phyloP scores from a whole-genome alignment of 495 filamentous ascomycete genomes.

The Trichoderma orchidacearum region DNA sequence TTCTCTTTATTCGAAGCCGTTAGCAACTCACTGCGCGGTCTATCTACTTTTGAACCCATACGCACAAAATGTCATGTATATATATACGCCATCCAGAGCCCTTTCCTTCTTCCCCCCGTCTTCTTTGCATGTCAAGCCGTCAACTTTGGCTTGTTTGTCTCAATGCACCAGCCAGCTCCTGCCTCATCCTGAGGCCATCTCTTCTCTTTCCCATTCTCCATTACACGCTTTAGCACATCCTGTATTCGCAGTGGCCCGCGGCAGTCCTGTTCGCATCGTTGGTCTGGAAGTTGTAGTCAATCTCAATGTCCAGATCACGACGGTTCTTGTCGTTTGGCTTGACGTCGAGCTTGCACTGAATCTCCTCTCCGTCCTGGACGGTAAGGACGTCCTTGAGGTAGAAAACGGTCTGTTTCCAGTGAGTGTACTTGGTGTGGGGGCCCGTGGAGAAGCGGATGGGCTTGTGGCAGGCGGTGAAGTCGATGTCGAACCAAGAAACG shows the following conservation, averaged over 20 bases:
- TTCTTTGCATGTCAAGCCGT: background rate
- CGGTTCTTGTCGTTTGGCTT: conserved; percentile 88
- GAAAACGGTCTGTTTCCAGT: conserved; percentile 94
- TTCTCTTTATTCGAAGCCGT: background rate
- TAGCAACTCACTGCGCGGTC: background rate
- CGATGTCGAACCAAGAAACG: conserved; percentile 98
- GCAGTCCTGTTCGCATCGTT: conserved; percentile 53
- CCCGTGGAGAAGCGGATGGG: conserved; percentile 74
- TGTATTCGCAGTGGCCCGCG: conserved; percentile 65
- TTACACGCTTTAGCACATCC: conserved; percentile 57
- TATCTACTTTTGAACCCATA: background rate
- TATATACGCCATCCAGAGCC: background rate
- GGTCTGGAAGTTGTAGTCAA: conserved; percentile 70
- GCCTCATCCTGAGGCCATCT: no score
- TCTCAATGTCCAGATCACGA: conserved; percentile 83
- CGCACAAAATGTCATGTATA: background rate
- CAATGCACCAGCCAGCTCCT: no score
- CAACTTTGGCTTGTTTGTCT: no score
- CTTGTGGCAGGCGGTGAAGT: conserved; percentile 90
- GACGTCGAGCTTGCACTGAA: conserved; percentile 60
- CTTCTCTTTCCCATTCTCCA: background rate
- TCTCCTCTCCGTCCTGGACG: conserved; percentile 61
- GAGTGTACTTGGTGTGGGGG: conserved; percentile 81
- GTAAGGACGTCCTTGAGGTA: conserved; percentile 76
- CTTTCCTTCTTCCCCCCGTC: background rate